Evolutionary conservation across 1,284 basidiomycete genomes (phyloP), one percentile per base, ranked within the genome.

Genomic region (Ganoderma leucocontextum): DNA sequence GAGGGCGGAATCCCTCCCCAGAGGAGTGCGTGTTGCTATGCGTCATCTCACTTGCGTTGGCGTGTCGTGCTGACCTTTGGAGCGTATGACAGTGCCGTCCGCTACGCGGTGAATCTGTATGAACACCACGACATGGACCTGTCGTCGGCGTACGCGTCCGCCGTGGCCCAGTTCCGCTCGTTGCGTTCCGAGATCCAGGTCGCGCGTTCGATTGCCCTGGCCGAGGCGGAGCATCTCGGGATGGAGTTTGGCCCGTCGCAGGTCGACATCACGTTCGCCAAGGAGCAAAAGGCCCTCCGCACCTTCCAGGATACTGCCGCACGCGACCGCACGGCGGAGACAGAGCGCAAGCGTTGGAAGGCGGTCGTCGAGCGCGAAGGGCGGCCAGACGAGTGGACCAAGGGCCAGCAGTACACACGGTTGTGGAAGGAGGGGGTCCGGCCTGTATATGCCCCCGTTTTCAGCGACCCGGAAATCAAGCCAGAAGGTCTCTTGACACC

Each of bases 141-240:
- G 52, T 90, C 93, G 0, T 82, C 91, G 49, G 97, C 97, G 4
- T 99, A 99, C 80, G 83, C 86, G 5, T 82, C 84, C 22, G 91
- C 95, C 29, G 87, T 95, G n/a, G 85, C 88, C 15, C 95, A 98
- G 79, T 99, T 96, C 82, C 91, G 94, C 62, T 84, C 93, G 25
- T 86, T 99, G 44, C 91, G 95, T 64, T 91, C 95, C 33, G 91
- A 95, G 78, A 92, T 94, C 74, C 90, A 96, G 76, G 87, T 95
- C 66, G 88, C 95, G 2, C 89, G 88, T 36, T 84, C 87, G 4
- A 89, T 94, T 63, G 96, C 97, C 15, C 86, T 87, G 22, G 83
- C 91, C 73, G 96, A 99, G 81, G 96, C 96, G 13, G 86, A 92
- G 71, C 81, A 87, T 36, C 88, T 93, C 75, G 96, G 96, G 60